A percentile compares a stretch with the other conserved stretches of the same genome.
Conservation (phyloP, 2,329 filamentous ascomycete genomes). For the Basipetospora chlamydospora region DNA sequence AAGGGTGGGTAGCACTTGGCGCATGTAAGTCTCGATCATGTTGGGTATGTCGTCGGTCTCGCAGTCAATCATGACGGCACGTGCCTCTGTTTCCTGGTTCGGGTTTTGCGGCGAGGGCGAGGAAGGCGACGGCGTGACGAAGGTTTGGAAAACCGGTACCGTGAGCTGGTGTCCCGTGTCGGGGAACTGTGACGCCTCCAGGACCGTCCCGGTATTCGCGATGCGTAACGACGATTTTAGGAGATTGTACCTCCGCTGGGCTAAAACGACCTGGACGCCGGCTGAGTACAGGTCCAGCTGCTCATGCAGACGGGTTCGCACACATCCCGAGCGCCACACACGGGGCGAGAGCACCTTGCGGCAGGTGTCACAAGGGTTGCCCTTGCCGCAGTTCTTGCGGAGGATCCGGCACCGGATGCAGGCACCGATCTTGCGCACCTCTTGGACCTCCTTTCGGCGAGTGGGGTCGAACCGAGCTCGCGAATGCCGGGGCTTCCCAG, state of each 20-base stretch:
- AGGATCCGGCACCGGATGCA: slow-evolving; percentile 53
- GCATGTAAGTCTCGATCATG: slow-evolving; percentile 47
- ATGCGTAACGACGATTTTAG: slow-evolving; percentile 36
- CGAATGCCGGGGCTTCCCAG: slow-evolving; percentile 36
- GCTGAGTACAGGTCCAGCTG: slow-evolving; percentile 49
- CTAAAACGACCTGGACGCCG: slow-evolving; percentile 47
- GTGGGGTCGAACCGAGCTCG: slow-evolving; percentile 42
- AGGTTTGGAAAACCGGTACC: slow-evolving; percentile 6
- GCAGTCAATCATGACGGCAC: slow-evolving; percentile 42
- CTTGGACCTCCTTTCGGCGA: slow-evolving; percentile 50
- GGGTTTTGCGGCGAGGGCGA: slow-evolving; percentile 18
- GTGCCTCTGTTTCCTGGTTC: slow-evolving; percentile 20
- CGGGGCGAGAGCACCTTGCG: slow-evolving; percentile 47
- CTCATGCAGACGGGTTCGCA: slow-evolving; percentile 46
- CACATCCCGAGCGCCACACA: slow-evolving; percentile 50
- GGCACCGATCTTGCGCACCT: slow-evolving; percentile 49
- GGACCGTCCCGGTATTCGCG: slow-evolving; percentile 30
- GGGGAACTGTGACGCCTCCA: slow-evolving; percentile 47
- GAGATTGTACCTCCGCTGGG: slow-evolving; percentile 42
- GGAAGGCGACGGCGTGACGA: neutral
- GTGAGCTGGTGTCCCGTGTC: slow-evolving; percentile 21
- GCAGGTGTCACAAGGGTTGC: slow-evolving; percentile 48
- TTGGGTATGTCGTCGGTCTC: slow-evolving; percentile 44
- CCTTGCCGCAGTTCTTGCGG: slow-evolving; percentile 51
- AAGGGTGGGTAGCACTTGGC: slow-evolving; percentile 40